Evolutionary conservation across 2,329 filamentous ascomycete species (phyloP).

Genomic region (Septoria petroselini): DNA sequence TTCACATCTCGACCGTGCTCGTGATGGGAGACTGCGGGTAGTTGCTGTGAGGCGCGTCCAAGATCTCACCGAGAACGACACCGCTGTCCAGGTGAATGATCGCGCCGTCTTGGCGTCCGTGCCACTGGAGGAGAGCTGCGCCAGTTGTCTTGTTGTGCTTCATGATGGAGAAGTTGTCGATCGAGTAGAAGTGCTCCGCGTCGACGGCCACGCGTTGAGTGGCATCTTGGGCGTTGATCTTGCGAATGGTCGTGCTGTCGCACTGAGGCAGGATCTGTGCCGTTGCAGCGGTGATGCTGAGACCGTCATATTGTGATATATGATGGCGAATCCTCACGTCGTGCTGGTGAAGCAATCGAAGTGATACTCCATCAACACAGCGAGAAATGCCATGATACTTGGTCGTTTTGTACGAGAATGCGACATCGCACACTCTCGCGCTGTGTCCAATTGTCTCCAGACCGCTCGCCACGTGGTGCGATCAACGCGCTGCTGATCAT

Average conservation of each 20-base stretch:
- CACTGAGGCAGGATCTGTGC: conserved; percentile 17
- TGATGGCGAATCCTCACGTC: too few relatives aligned
- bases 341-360: too few relatives aligned
- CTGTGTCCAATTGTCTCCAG: too few relatives aligned
- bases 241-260: conserved; percentile 5
- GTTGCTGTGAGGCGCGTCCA: conserved; percentile 8
- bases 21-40: conserved; percentile 5
- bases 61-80: conserved; percentile 7
- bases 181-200: conserved; percentile 8
- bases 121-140: conserved; percentile 1
- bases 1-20: conserved; percentile 7
- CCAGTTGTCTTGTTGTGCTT: conserved; percentile 13
- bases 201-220: conserved; percentile 8
- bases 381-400: too few relatives aligned
- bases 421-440: too few relatives aligned
- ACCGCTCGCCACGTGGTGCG: too few relatives aligned
- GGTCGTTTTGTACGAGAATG: too few relatives aligned
- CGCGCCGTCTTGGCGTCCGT: neutral
- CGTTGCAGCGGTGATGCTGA: conserved; percentile 39
- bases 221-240: conserved; percentile 5
- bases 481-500: too few relatives aligned
- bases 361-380: too few relatives aligned
- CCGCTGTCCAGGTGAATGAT: conserved; percentile 7
- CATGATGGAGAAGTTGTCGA: conserved; percentile 12
- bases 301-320: too few relatives aligned